These are phyloP conservation scores for Amanita pallidorosea DNA, from an alignment of 768 basidiomycete genomes.

Conservation along the genomic window DNA sequence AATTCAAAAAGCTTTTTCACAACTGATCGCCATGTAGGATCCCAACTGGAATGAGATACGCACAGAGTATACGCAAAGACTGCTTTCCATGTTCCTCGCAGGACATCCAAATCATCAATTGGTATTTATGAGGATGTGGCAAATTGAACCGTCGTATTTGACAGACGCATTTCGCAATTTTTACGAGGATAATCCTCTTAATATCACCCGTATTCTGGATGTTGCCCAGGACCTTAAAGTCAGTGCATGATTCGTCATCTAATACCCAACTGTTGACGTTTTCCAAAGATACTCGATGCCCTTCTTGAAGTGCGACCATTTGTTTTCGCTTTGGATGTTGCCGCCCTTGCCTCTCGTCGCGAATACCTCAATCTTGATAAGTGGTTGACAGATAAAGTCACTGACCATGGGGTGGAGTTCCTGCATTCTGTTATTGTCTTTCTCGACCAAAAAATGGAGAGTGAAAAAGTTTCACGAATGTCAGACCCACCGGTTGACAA, in stretches of 20 bases:
- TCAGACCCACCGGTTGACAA: conserved; percentile 71
- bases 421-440: conserved; percentile 82
- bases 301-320: conserved; percentile 85
- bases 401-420: conserved; percentile 75
- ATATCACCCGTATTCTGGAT: conserved; percentile 90
- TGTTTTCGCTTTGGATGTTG: conserved; percentile 86
- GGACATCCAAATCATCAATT: conserved; percentile 93
- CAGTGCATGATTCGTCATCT: not conserved
- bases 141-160: conserved; percentile 78
- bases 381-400: conserved; percentile 87
- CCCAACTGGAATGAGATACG: conserved; percentile 83
- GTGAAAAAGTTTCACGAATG: conserved; percentile 66
- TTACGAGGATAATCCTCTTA: conserved; percentile 84
- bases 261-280: not conserved
- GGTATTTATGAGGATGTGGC: conserved; percentile 95
- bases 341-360: conserved; percentile 83
- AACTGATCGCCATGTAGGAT: conserved; percentile 33
- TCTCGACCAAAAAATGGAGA: conserved; percentile 87
- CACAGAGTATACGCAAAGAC: conserved; percentile 73
- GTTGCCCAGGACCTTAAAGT: conserved; percentile 94
- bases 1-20: conserved; percentile 1
- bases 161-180: conserved; percentile 85
- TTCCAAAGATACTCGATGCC: conserved; percentile 77
- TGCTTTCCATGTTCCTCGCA: conserved; percentile 83
- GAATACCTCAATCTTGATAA: conserved; percentile 95